Evolutionary conservation across 345 rosid species (phyloP).

Genomic region (Abelmoschus esculentus): DNA sequence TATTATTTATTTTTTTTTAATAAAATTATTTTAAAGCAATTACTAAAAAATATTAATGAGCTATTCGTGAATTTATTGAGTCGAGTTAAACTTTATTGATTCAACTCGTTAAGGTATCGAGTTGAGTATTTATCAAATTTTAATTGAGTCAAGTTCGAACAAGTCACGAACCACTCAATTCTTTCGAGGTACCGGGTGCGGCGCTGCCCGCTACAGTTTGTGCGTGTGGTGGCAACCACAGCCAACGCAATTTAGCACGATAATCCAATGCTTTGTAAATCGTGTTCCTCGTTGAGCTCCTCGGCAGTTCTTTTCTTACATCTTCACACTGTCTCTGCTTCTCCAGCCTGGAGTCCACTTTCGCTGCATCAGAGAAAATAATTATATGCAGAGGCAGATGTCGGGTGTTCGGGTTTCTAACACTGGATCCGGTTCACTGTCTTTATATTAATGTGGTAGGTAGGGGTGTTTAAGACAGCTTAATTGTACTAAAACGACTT

Average conservation of each 20-base stretch:
- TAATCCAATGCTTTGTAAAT: slow-evolving; percentile 11
- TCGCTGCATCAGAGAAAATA: neutral
- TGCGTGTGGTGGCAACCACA: neutral
- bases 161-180: too few relatives aligned
- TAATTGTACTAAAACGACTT: too few relatives aligned
- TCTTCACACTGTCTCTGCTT: neutral
- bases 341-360: slow-evolving; percentile 25
- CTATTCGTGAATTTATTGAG: too few relatives aligned
- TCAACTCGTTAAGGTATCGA: too few relatives aligned
- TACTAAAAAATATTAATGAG: too few relatives aligned
- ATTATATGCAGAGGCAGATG: neutral
- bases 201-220: neutral
- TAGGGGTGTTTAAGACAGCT: too few relatives aligned
- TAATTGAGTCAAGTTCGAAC: too few relatives aligned
- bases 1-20: too few relatives aligned
- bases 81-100: too few relatives aligned
- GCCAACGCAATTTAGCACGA: neutral
- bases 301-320: neutral
- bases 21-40: too few relatives aligned
- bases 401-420: neutral
- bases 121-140: too few relatives aligned
- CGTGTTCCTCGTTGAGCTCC: slow-evolving; percentile 22
- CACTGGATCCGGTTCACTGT: neutral
- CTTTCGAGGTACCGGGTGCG: neutral
- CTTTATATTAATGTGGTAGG: neutral